Percentiles rank a stretch among this genome's conserved stretches.
These are phyloP conservation scores for Dipteronia sinensis DNA, from an alignment of 345 rosid genomes.

Conservation along the genomic window DNA sequence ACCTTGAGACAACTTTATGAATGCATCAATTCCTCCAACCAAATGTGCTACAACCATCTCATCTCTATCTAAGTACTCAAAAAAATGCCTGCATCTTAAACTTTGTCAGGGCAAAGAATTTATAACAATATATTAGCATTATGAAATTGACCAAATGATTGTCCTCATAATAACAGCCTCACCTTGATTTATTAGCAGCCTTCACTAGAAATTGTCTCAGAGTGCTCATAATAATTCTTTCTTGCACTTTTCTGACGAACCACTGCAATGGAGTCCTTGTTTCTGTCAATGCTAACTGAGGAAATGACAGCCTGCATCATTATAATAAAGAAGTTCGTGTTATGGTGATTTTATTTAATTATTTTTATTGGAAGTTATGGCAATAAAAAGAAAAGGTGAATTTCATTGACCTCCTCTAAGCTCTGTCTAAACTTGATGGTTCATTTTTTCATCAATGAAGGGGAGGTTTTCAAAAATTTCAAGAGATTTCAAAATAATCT, in stretches of 20 bases:
- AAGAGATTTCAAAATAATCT: background rate
- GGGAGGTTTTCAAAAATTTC: background rate
- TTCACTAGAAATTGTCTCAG: slow-evolving; percentile 57
- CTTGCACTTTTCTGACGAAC: slow-evolving; percentile 68
- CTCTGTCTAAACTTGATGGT: background rate
- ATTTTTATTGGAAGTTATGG: slow-evolving; percentile 6
- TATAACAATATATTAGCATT: background rate
- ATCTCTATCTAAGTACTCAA: slow-evolving; percentile 70
- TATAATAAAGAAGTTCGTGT: slow-evolving; percentile 1
- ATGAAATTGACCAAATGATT: background rate
- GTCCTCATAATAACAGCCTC: slow-evolving; percentile 8
- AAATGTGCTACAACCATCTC: slow-evolving; percentile 64
- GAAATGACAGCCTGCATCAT: slow-evolving; percentile 52
- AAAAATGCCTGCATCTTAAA: slow-evolving; percentile 53
- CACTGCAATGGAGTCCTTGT: slow-evolving; percentile 62
- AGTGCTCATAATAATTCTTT: slow-evolving; percentile 61
- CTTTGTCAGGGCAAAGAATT: slow-evolving; percentile 11
- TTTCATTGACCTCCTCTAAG: background rate
- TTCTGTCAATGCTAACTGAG: slow-evolving; percentile 41
- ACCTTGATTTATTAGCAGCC: slow-evolving; percentile 65
- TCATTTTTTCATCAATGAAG: background rate
- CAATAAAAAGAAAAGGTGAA: slow-evolving; percentile 4
- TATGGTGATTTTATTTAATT: background rate
- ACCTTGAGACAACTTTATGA: slow-evolving; percentile 60
- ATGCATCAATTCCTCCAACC: slow-evolving; percentile 60